A percentile compares a stretch with the other conserved stretches of the same genome.
Evolutionary conservation across 345 rosid species (phyloP).

Genomic region (Eutrema heterophyllum): DNA sequence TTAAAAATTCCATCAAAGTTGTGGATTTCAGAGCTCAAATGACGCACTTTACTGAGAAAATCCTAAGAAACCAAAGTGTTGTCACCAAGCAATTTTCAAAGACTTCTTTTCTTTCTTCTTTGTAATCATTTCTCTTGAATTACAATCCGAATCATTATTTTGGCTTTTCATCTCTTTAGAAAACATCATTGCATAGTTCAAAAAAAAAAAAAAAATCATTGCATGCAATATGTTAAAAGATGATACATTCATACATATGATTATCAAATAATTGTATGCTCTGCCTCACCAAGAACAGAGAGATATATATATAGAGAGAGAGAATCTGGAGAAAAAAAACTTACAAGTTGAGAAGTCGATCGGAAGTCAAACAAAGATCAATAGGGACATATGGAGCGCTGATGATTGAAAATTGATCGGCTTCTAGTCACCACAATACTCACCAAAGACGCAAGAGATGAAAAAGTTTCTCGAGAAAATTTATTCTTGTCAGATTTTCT

Average conservation of each 20-base stretch:
- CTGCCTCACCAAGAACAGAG: conserved; percentile 14
- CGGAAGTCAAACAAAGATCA: conserved; percentile 25
- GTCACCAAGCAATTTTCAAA: not conserved
- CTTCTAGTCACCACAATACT: not conserved
- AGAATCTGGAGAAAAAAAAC: not conserved
- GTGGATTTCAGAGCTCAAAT: not conserved
- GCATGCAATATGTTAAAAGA: conserved; percentile 25
- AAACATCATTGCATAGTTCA: conserved; percentile 33
- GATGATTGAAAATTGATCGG: conserved; percentile 5
- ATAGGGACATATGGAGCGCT: not conserved
- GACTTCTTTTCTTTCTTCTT: not conserved
- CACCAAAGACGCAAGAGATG: not conserved
- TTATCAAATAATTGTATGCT: not conserved
- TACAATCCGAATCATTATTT: not conserved
- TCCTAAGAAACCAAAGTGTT: not conserved
- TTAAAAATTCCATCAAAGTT: not conserved
- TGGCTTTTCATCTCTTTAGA: not conserved
- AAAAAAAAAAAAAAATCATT: conserved; percentile 28
- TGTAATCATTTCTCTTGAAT: not conserved
- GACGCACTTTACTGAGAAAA: not conserved
- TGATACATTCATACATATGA: not conserved
- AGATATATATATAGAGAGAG: not conserved
- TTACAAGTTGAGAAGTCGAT: conserved; percentile 24
- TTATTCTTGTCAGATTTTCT: conserved; percentile 3
- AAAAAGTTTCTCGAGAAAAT: not conserved